Conservation (phyloP, 257 asterid species). For the Solanum chilense region DNA sequence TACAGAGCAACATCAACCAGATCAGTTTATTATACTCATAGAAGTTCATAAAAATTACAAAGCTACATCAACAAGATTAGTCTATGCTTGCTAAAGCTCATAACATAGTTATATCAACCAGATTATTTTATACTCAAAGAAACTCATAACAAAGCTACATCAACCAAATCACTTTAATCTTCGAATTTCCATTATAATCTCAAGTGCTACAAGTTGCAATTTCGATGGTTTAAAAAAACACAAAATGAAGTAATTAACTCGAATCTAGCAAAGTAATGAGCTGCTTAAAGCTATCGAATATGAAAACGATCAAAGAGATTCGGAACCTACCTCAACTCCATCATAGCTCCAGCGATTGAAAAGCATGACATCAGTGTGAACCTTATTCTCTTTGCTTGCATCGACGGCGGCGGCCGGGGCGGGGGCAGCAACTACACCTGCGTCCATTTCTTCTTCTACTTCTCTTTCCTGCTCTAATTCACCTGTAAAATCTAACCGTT, state of each 20-base stretch:
- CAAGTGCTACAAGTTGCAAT: not conserved
- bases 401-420: not conserved
- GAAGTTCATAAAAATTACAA: not conserved
- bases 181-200: not conserved
- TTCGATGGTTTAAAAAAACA: not conserved
- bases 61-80: not conserved
- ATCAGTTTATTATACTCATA: not conserved
- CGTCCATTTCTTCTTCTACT: not conserved
- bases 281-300: not conserved
- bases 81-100: not conserved
- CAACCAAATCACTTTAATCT: not conserved
- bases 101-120: not conserved
- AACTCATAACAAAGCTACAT: not conserved
- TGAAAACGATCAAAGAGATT: not conserved
- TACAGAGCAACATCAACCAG: not conserved
- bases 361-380: slow-evolving; percentile 37
- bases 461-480: not conserved
- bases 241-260: not conserved
- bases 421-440: not conserved
- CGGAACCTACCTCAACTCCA: slow-evolving; percentile 25
- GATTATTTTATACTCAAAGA: not conserved
- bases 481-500: not conserved
- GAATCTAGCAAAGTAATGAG: not conserved
- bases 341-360: slow-evolving; percentile 59
- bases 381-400: slow-evolving; percentile 4